Evolutionary conservation across 176 grass and related monocot genomes (phyloP), one percentile per base, ranked within the genome.

Genomic region (Oryza longistaminata): DNA sequence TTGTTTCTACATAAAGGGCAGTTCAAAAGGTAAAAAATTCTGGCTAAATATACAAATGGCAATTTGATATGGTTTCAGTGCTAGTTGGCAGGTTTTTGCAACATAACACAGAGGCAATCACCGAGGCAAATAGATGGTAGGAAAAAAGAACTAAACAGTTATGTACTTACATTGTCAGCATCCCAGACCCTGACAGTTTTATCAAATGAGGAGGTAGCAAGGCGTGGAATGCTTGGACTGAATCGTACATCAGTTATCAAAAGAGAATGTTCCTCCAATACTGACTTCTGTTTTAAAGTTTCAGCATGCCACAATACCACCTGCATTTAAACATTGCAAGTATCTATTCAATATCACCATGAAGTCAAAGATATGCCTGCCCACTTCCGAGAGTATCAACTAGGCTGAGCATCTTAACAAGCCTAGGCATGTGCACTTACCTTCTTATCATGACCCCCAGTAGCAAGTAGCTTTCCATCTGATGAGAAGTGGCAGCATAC

Each of bases 381-480:
- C 17, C 17, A 45, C 9, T 78, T 78, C 34, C 24, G 0, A 69
- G 33, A 58, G 61, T 26, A 74, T 69, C 67, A 53, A 82, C 69
- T 68, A 26, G 21, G 82, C 11, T 74, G n/a, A 80, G 64, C 22
- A 87, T 29, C 62, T 22, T 68, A 48, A 66, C 70, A 80, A 83
- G 75, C 17, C 83, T 19, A 44, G 68, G 48, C 39, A 83, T 61
- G 6, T 71, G 24, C 0, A 33, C 24, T 76, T 69, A 98, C 96
- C 96, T 99, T 99, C 73, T 96, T 99, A 91, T 96, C 96, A 37
- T 99, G 93, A 68, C 93, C 93, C 74, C 93, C 96, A 68, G 96
- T 99, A 48, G 96, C 96, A 73, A 99, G 90, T 77, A 96, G 62
- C 50, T 99, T 96, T 66, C 96, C 93, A 82, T 99, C 93, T 58